Percentiles rank a stretch among this genome's conserved stretches.
Evolutionary conservation across 768 basidiomycete species (phyloP).

Genomic region (Termitomyces sp.): DNA sequence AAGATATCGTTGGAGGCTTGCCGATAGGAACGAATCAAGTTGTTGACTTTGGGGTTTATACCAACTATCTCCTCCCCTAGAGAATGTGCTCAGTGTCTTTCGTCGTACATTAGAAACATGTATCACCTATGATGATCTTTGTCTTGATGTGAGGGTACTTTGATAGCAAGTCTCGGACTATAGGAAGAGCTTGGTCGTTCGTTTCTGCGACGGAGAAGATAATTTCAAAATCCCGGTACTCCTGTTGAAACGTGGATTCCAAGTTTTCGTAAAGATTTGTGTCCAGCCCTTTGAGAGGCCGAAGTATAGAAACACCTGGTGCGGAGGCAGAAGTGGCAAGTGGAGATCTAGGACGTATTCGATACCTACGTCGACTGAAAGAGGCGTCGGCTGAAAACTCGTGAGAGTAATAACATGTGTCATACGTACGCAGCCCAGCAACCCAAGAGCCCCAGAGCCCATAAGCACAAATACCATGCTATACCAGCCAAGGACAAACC

Average conservation of each 20-base stretch:
- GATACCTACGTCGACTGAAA: slow-evolving; percentile 73
- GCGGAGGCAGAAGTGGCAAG: slow-evolving; percentile 48
- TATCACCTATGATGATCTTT: slow-evolving; percentile 73
- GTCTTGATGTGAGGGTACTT: slow-evolving; percentile 79
- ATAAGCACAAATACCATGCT: slow-evolving; percentile 62
- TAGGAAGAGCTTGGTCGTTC: slow-evolving; percentile 81
- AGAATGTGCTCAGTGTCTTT: slow-evolving; percentile 1
- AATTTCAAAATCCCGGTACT: slow-evolving; percentile 91
- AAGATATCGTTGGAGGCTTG: slow-evolving; percentile 84
- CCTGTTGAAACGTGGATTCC: slow-evolving; percentile 88
- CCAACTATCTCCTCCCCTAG: slow-evolving; percentile 83
- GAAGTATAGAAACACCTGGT: slow-evolving; percentile 91
- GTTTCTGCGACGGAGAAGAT: slow-evolving; percentile 89
- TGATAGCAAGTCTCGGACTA: slow-evolving; percentile 73
- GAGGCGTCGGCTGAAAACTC: slow-evolving; percentile 1
- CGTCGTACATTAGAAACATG: not conserved
- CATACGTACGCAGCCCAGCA: slow-evolving; percentile 65
- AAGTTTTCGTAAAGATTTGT: slow-evolving; percentile 95
- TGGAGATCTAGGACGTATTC: slow-evolving; percentile 62
- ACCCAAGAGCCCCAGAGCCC: slow-evolving; percentile 67
- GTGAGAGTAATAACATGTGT: slow-evolving; percentile 1
- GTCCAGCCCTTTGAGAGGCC: slow-evolving; percentile 94
- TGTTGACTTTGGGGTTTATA: slow-evolving; percentile 97
- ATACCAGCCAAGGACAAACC: slow-evolving; percentile 41
- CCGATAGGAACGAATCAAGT: slow-evolving; percentile 82